phyloP scores from a whole-genome alignment of 805 yeast species.

The Barnettozyma sucrosica region DNA sequence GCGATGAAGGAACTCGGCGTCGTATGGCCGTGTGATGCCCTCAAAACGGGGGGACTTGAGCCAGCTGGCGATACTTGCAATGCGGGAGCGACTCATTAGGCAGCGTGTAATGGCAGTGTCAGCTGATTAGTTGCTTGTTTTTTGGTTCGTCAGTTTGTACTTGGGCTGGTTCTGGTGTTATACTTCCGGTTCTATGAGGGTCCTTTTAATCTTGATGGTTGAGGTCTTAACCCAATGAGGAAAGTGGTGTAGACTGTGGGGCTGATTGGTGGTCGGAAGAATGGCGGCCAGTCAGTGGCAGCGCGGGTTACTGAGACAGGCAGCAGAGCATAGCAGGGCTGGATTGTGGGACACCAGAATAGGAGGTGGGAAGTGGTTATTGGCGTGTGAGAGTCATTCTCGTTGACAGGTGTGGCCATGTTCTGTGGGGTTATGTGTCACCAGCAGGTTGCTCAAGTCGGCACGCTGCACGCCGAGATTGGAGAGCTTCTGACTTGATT shows the following conservation, averaged over 20 bases:
- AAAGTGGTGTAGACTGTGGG: neutral
- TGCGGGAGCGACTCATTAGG: neutral
- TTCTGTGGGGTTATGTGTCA: neutral
- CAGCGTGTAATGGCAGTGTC: no score
- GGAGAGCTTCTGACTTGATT: no score
- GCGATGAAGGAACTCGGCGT: constrained; percentile 45
- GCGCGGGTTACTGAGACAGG: neutral
- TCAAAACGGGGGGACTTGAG: constrained; percentile 43
- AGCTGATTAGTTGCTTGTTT: neutral
- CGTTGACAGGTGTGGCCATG: neutral
- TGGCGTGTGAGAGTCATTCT: neutral
- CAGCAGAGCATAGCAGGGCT: neutral
- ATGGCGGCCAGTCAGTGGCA: neutral
- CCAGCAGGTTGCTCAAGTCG: neutral
- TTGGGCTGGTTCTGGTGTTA: no score
- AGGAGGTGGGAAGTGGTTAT: neutral
- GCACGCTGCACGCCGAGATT: neutral
- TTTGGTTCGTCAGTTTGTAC: no score
- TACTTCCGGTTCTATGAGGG: neutral
- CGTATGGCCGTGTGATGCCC: constrained; percentile 45
- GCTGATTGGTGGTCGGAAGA: neutral
- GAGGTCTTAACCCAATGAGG: neutral
- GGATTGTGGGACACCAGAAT: neutral
- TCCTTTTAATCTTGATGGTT: neutral
- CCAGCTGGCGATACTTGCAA: constrained; percentile 30